These are phyloP conservation scores for Aristolochia fimbriata DNA, from an alignment of 164 flowering plant genomes.

Conservation along the genomic window DNA sequence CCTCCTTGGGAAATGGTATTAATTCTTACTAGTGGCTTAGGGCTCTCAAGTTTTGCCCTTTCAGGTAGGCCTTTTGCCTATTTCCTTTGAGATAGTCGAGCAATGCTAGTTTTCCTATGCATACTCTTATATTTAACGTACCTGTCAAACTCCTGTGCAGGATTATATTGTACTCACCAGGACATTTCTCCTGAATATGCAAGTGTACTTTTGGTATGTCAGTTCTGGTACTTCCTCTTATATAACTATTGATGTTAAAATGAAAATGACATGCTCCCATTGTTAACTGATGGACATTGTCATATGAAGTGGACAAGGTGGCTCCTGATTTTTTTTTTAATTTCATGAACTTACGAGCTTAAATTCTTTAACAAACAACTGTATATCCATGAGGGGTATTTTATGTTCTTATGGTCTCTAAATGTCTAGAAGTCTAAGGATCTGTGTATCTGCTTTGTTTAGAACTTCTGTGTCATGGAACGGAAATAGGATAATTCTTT, in stretches of 20 bases:
- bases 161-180: constrained; percentile 96
- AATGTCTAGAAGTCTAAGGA: neutral
- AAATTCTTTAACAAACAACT: no score
- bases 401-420: neutral
- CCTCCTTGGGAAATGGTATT: constrained; percentile 85
- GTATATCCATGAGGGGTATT: no score
- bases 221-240: neutral
- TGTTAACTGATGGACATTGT: neutral
- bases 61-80: constrained; percentile 39
- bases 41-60: constrained; percentile 94
- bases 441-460: no score
- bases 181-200: constrained; percentile 97
- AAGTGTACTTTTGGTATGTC: constrained; percentile 84
- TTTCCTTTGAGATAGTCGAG: neutral
- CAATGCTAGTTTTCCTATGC: neutral
- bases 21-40: constrained; percentile 75
- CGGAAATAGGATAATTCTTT: no score
- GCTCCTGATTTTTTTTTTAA: neutral
- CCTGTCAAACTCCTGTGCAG: constrained; percentile 22
- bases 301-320: no score
- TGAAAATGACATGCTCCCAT: neutral
- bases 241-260: neutral
- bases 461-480: no score
- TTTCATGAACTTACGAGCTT: neutral
- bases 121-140: neutral